Percentiles rank a stretch among this genome's conserved stretches.
Conservation (phyloP, 106 monocot genomes). For the Amphibolis antarctica region DNA sequence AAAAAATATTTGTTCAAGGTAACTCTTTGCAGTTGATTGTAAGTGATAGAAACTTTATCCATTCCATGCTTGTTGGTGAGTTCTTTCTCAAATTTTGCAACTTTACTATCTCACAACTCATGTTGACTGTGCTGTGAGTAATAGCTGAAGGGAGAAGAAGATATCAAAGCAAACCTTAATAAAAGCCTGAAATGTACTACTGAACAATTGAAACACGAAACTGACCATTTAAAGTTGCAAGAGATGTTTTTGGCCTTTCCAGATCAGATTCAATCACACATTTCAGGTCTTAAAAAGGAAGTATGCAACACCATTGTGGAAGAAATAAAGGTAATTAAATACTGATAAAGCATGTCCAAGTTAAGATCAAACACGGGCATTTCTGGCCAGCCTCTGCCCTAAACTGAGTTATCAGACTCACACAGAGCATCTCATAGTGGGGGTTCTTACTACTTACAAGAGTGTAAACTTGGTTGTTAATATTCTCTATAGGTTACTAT, state of each 20-base stretch:
- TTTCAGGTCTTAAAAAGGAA: constrained; percentile 37
- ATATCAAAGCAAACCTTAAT: constrained; percentile 54
- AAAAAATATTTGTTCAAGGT: constrained; percentile 55
- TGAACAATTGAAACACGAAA: constrained; percentile 37
- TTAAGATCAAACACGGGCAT: background rate
- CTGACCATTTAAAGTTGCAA: constrained; percentile 33
- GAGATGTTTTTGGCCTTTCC: constrained; percentile 56
- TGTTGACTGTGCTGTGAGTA: constrained; percentile 8
- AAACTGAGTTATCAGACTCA: background rate
- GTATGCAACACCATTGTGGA: constrained; percentile 29
- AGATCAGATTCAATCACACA: constrained; percentile 39
- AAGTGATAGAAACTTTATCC: constrained; percentile 11
- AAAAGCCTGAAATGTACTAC: constrained; percentile 41
- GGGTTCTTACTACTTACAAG: too few relatives aligned
- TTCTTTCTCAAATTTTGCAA: background rate
- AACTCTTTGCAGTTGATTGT: constrained; percentile 60
- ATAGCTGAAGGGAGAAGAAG: constrained; percentile 74
- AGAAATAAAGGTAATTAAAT: constrained; percentile 50
- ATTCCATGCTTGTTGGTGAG: background rate
- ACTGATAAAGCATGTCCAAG: too few relatives aligned
- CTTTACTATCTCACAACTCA: background rate
- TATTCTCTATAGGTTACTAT: background rate
- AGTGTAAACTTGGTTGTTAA: too few relatives aligned
- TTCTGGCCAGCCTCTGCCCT: too few relatives aligned
- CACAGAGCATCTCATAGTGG: too few relatives aligned